Conservation (phyloP, 2,329 filamentous ascomycete genomes). For the Penicillium sumatraense region DNA sequence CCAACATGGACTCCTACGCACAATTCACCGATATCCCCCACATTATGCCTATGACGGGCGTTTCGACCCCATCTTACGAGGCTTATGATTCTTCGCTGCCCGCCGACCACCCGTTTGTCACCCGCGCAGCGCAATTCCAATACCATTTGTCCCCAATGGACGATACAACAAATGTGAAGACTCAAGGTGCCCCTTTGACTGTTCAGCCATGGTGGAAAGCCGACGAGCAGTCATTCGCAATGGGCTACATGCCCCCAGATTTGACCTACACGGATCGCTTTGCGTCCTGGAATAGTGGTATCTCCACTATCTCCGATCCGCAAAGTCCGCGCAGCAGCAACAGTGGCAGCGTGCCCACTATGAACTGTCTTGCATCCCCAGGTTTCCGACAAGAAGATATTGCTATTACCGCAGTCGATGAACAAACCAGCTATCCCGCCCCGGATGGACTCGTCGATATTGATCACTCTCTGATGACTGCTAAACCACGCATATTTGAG, state of each 20-base stretch:
- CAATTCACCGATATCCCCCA: constrained; percentile 14
- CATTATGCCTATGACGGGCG: constrained; percentile 9
- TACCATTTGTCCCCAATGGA: constrained; percentile 9
- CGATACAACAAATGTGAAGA: neutral
- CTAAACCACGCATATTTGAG: constrained; percentile 7
- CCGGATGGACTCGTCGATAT: constrained; percentile 17
- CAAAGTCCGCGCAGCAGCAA: constrained; percentile 30
- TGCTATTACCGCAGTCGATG: constrained; percentile 10
- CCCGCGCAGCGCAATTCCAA: constrained; percentile 12
- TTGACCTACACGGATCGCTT: constrained; percentile 14
- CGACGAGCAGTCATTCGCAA: neutral
- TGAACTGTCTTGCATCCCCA: constrained; percentile 27
- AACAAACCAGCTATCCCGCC: constrained; percentile 19
- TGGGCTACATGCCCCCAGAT: constrained; percentile 13
- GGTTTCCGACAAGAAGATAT: constrained; percentile 23
- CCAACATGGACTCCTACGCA: constrained; percentile 18
- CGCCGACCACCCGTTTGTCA: constrained; percentile 15
- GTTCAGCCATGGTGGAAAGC: constrained; percentile 17
- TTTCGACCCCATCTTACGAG: constrained; percentile 4
- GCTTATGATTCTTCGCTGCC: constrained; percentile 13
- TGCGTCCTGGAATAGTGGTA: constrained; percentile 25
- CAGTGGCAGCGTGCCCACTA: constrained; percentile 15
- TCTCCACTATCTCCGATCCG: constrained; percentile 28
- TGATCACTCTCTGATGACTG: constrained; percentile 11
- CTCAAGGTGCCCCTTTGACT: neutral